Evolutionary conservation across 2,329 filamentous ascomycete genomes (phyloP), one percentile per base, ranked within the genome.

Genomic region (Microdochium nivale): DNA sequence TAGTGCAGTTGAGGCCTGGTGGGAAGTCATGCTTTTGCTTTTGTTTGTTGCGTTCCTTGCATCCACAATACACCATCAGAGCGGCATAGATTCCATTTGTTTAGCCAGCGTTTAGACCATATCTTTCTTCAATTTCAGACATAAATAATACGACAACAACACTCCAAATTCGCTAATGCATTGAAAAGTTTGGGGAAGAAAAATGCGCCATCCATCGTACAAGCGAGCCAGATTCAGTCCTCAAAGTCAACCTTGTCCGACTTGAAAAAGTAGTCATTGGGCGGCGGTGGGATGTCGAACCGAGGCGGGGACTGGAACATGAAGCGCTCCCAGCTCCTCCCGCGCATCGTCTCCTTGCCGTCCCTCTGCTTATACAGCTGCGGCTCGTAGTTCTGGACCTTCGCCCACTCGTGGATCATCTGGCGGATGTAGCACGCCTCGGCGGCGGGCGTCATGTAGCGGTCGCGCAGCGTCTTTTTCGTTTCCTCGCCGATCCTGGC

Each of bases 391-490:
- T 49, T 25, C 30, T 44, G 48, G 13, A 54, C 53, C 23, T 51
- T 47, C 27, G 56, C 56, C 49, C 53, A 59, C 25, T 44, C 49
- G n/a, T 23, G 32, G 14, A 59, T 49, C 46, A 59, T 47, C 25
- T 70, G 65, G 16, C 77, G 66, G 76, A 77, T 80, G 55, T 80
- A 80, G 55, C 77, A 81, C 2, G 72, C 70, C 60, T 80, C 74
- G 1, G 77, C 76, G 2, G 76, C 75, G 1, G 76, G 75, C 1
- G 76, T 79, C 27, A 80, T 62, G 57, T 79, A 80, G 2, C 73
- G 64, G 56, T 79, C 78, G 24, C 60, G 43, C 44, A 63, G 60
- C 11, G 46, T 54, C 25, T 71, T 62, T 5, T 56, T 53, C 13
- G 52, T 56, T 46, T 62, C 60, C 35, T 52, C 35, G 14, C 77